Conservation (phyloP, 2,329 filamentous ascomycete species). For the Torrubiella hemipterigena region DNA sequence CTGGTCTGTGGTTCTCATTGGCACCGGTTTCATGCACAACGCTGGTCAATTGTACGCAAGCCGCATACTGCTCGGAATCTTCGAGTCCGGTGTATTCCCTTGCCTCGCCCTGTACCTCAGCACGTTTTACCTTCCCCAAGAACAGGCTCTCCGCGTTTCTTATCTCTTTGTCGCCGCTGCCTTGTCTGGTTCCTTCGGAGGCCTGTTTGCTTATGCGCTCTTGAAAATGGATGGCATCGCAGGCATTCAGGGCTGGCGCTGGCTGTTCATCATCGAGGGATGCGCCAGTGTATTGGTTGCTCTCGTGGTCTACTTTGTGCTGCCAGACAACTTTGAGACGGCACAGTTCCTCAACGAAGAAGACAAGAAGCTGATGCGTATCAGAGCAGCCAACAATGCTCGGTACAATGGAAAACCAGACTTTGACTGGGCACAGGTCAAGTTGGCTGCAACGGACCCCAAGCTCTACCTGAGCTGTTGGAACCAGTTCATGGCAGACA, state of each 20-base stretch:
- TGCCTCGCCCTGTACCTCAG: constrained; percentile 6
- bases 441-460: constrained; percentile 6
- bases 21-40: constrained; percentile 13
- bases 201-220: constrained; percentile 33
- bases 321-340: constrained; percentile 32
- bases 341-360: constrained; percentile 36
- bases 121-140: constrained; percentile 6
- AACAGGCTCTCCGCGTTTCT: constrained; percentile 13
- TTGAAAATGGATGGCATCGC: constrained; percentile 31
- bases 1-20: constrained; percentile 10
- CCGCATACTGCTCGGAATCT: constrained; percentile 5
- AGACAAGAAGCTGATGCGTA: constrained; percentile 35
- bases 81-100: constrained; percentile 7
- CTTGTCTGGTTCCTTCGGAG: constrained; percentile 22
- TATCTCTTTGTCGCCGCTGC: constrained; percentile 26
- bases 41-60: constrained; percentile 9
- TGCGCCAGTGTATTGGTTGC: constrained; percentile 28
- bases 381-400: constrained; percentile 7
- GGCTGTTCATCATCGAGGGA: constrained; percentile 39
- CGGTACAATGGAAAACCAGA: constrained; percentile 8
- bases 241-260: constrained; percentile 33
- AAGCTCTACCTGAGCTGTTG: constrained; percentile 18
- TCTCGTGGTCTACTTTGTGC: constrained; percentile 29
- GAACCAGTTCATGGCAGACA: constrained; percentile 15
- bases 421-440: constrained; percentile 10